A percentile compares a stretch with the other conserved stretches of the same genome.
Conservation (phyloP, 345 rosid genomes). For the Populus davidiana region DNA sequence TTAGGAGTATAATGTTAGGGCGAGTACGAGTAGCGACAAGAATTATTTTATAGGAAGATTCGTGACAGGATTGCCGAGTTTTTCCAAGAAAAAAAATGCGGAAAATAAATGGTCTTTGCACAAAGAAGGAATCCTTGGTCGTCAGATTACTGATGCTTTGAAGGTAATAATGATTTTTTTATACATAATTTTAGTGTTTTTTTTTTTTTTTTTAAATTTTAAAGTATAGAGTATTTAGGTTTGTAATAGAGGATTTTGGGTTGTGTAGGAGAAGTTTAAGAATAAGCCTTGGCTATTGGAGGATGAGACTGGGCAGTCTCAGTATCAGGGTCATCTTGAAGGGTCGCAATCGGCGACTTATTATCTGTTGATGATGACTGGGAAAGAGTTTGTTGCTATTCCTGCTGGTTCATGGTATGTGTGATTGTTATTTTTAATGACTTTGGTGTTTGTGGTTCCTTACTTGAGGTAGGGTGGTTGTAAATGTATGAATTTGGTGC, state of each 20-base stretch:
- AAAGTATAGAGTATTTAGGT: too few species aligned
- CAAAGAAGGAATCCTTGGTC: conserved; percentile 90
- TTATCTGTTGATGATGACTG: conserved; percentile 79
- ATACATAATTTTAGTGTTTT: neutral
- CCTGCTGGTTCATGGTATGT: conserved; percentile 96
- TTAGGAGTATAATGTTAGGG: conserved; percentile 82
- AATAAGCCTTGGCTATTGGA: conserved; percentile 94
- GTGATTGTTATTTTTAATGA: neutral
- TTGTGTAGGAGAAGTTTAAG: conserved; percentile 72
- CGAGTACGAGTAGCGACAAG: conserved; percentile 60
- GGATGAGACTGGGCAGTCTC: conserved; percentile 95
- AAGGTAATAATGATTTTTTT: conserved; percentile 43
- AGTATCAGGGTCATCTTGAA: conserved; percentile 90
- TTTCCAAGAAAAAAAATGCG: conserved; percentile 71
- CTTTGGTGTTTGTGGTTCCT: neutral
- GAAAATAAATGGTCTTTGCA: conserved; percentile 88
- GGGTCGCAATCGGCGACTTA: conserved; percentile 96
- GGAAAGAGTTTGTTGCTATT: conserved; percentile 78
- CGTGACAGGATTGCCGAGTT: conserved; percentile 69
- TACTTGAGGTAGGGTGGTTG: neutral
- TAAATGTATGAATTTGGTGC: neutral
- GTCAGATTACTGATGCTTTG: conserved; percentile 69
- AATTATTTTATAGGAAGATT: conserved; percentile 90
- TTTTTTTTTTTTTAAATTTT: neutral
- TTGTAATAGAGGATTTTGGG: neutral